These are phyloP conservation scores for Cadophora gregata DNA, from an alignment of 2,329 filamentous ascomycete genomes.

Conservation along the genomic window DNA sequence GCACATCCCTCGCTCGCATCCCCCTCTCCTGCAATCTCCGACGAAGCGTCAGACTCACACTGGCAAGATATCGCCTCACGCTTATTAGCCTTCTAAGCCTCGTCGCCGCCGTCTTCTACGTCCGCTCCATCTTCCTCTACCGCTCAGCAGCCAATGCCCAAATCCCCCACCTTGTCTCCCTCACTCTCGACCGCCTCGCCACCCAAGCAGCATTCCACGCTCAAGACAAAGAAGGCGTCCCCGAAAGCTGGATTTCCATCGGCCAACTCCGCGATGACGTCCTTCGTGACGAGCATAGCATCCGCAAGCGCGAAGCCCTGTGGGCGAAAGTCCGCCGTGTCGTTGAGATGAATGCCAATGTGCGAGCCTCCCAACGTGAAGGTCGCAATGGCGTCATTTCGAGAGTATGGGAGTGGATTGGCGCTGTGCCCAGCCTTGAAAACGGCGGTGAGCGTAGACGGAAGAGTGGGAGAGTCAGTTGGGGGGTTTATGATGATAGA, in stretches of 20 bases:
- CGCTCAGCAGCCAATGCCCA: slow-evolving; percentile 66
- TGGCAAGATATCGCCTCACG: slow-evolving; percentile 87
- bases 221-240: slow-evolving; percentile 63
- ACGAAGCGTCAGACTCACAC: slow-evolving; percentile 76
- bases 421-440: slow-evolving; percentile 52
- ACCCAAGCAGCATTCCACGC: slow-evolving; percentile 83
- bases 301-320: slow-evolving; percentile 76
- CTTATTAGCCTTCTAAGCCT: slow-evolving; percentile 67
- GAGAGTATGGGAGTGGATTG: slow-evolving; percentile 74
- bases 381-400: slow-evolving; percentile 68
- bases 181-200: slow-evolving; percentile 83
- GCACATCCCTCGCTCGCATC: slow-evolving; percentile 90
- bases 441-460: slow-evolving; percentile 49
- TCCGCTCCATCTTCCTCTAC: slow-evolving; percentile 65
- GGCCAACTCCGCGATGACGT: slow-evolving; percentile 93
- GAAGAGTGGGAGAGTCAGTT: slow-evolving; percentile 54
- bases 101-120: slow-evolving; percentile 62
- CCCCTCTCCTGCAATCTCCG: slow-evolving; percentile 82
- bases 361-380: slow-evolving; percentile 76
- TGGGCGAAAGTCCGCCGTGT: slow-evolving; percentile 85
- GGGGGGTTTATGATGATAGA: slow-evolving; percentile 39
- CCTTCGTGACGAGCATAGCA: slow-evolving; percentile 78
- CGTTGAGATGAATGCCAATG: slow-evolving; percentile 93
- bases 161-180: slow-evolving; percentile 82
- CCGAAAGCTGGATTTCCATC: slow-evolving; percentile 83